Evolutionary conservation across 495 filamentous ascomycete genomes (phyloP), one percentile per base, ranked within the genome.

Genomic region (Hypoxylon perforatum): DNA sequence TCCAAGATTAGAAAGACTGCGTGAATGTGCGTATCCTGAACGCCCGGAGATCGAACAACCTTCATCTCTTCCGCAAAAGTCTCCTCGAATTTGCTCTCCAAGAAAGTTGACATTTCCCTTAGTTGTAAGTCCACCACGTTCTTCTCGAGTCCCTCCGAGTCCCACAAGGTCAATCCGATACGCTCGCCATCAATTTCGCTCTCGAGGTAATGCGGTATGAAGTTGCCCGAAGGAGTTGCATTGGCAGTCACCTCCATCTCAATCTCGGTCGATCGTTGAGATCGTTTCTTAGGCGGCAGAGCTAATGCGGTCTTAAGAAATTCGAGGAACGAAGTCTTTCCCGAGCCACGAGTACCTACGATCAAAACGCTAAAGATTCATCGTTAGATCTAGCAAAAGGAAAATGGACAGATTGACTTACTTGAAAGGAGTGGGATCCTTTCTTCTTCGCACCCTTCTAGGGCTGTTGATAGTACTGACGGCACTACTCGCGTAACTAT

Each of bases 381-480:
- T 53, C 21, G 28, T 68, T 8, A 70, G 57, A n/a, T 54, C 22
- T n/a, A 33, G 22, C 30, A 1, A 39, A 44, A 44, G 4, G 25
- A 33, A 62, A 21, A 28, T 19, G 36, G 60, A 11, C 59, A 11
- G 50, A 39, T 8, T 21, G 71, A 82, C 94, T 86, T 82, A 99
- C 95, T 99, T 99, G 84, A 97, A 98, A 6, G 95, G 92, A 5
- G 93, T 97, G 18, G 95, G 95, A 73, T 99, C 95, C 83, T 95
- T 97, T 80, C 95, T 91, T 76, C 95, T 89, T 66, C 95, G 87
- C 47, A 98, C 89, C 72, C 95, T 88, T 63, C 95, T 87, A 42
- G 95, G 95, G 78, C 92, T 97, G 82, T 97, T 97, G 79, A 97
- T 88, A 59, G 92, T 92, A 79, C 92, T 97, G 50, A 92, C 85